Evolutionary conservation across 306 rosid genomes (phyloP).

Genomic region (Fagus sylvatica): DNA sequence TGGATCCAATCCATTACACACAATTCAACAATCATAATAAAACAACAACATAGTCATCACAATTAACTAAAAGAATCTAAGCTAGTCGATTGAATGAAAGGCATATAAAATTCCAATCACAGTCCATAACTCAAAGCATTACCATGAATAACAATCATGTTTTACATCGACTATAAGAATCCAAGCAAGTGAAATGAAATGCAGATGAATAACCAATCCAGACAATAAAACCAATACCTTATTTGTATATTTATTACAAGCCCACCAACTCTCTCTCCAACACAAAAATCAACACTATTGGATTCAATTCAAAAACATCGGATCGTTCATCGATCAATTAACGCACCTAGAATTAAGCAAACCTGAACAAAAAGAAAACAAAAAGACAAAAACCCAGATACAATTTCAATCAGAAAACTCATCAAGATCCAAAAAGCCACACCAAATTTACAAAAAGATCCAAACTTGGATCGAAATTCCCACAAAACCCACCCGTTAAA

Average conservation of each 20-base stretch:
- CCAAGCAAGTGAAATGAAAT: constrained; percentile 33
- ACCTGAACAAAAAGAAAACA: constrained; percentile 35
- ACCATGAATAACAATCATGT: constrained; percentile 25
- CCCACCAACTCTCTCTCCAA: constrained; percentile 50
- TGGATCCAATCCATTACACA: constrained; percentile 45
- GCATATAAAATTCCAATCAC: constrained; percentile 27
- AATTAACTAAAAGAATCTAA: constrained; percentile 20
- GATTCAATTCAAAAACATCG: constrained; percentile 61
- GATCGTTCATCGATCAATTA: constrained; percentile 81
- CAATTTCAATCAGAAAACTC: constrained; percentile 32
- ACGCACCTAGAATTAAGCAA: constrained; percentile 47
- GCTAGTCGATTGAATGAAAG: constrained; percentile 24
- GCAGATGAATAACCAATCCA: constrained; percentile 30
- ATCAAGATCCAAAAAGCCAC: constrained; percentile 57
- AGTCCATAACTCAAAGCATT: constrained; percentile 36
- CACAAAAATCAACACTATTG: constrained; percentile 43
- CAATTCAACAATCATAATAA: constrained; percentile 3
- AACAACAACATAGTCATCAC: constrained; percentile 3
- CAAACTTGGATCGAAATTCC: constrained; percentile 62
- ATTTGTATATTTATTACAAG: constrained; percentile 31
- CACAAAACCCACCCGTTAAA: constrained; percentile 64
- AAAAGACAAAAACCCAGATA: constrained; percentile 19
- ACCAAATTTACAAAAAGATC: constrained; percentile 40
- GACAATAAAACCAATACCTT: constrained; percentile 44
- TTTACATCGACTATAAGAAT: constrained; percentile 17